Base-by-base conservation (phyloP, 2,329 filamentous ascomycete species). In the Penicillium sp. region DNA sequence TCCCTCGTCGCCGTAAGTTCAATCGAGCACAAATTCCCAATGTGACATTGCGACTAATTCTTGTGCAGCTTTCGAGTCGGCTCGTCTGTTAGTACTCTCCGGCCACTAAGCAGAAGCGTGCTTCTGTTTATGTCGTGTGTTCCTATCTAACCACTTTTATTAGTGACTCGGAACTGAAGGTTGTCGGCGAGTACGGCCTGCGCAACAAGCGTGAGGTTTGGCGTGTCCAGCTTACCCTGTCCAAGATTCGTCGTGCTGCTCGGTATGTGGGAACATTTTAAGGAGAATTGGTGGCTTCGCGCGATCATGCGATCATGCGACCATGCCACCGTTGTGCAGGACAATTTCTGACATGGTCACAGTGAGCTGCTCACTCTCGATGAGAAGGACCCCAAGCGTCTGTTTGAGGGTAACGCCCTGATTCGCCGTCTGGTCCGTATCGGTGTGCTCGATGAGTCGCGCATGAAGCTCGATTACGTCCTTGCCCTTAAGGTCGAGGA, bases 381-480 rank as follows among this genome's bases (percentile, higher is more conserved):
- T 69, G 92, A 98, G 80, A 98, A 98, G 80, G 92, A 98, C 77
- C 92, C 92, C 72, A 96, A 96, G 84, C 89, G 92, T 76, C 89
- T 98, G 59, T 98, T 98, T 80, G 92, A 98, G 82, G 92, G 92
- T 75, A 98, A 98, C 75, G 92, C 92, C 71, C 82, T 98, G 71
- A 98, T 98, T 84, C 92, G 92, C 72, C 92, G 92, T 85, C 88
- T 98, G 59, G 92, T 98, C 59, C 92, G 92, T 72, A 89, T 96
- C 70, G 92, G 92, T 86, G 92, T 98, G 67, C 87, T 98, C 67
- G 92, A 98, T 72, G 92, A 98, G 80, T 89, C 89, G 71, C 92
- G 92, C 82, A 98, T 98, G 92, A 98, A 95, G 85, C 92, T 98
- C 80, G 92, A 98, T 95, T 95, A 98, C 84, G 92, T 98, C 69